Evolutionary conservation across 805 yeast genomes (phyloP).

Genomic region (Candida lessepsii): DNA sequence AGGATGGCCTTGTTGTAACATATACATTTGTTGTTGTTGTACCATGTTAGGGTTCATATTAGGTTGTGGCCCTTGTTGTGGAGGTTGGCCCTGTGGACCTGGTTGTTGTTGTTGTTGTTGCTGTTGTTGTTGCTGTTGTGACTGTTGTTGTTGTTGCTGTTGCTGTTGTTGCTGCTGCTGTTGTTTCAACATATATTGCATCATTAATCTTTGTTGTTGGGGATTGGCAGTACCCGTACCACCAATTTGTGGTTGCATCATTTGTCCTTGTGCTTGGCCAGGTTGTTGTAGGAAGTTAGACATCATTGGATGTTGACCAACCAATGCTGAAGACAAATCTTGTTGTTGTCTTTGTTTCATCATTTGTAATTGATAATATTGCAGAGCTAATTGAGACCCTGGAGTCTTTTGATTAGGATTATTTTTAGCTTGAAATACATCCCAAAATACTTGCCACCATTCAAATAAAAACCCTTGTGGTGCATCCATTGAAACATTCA

Average conservation of each 20-base stretch:
- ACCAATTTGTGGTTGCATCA: slow-evolving; percentile 5
- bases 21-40: slow-evolving; percentile 32
- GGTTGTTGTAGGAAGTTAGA: slow-evolving; percentile 9
- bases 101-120: neutral
- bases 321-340: slow-evolving; percentile 23
- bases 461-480: slow-evolving; percentile 86
- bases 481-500: slow-evolving; percentile 66
- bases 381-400: slow-evolving; percentile 48
- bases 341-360: slow-evolving; percentile 61
- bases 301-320: slow-evolving; percentile 4
- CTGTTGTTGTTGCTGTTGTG: slow-evolving; percentile 6
- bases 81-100: neutral
- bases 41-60: slow-evolving; percentile 8
- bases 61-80: slow-evolving; percentile 1
- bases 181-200: slow-evolving; percentile 12
- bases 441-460: slow-evolving; percentile 98
- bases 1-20: slow-evolving; percentile 23
- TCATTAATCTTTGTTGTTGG: slow-evolving; percentile 12
- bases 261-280: slow-evolving; percentile 13
- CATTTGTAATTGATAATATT: slow-evolving; percentile 64
- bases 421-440: slow-evolving; percentile 79
- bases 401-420: slow-evolving; percentile 25
- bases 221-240: slow-evolving; percentile 9
- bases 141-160: slow-evolving; percentile 12
- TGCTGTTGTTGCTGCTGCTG: slow-evolving; percentile 12